phyloP scores from a whole-genome alignment of 306 rosid genomes.

The Quercus dentata region DNA sequence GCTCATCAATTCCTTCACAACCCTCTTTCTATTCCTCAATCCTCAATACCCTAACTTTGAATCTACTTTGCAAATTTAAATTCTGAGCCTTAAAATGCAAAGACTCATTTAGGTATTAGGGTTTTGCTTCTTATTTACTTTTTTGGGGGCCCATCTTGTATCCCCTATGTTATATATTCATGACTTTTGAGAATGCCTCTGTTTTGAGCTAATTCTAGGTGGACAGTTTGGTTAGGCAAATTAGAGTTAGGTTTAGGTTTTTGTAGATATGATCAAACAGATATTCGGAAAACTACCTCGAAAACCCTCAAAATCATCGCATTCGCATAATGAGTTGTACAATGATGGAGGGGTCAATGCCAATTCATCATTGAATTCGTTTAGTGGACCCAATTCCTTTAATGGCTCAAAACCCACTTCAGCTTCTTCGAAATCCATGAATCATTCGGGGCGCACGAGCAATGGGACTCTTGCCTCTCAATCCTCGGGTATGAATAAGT shows the following conservation, averaged over 20 bases:
- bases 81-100: slow-evolving; percentile 4
- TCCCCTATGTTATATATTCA: background rate
- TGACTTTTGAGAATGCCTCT: slow-evolving; percentile 14
- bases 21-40: background rate
- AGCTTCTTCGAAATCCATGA: slow-evolving; percentile 34
- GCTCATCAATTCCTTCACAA: slow-evolving; percentile 10
- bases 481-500: slow-evolving; percentile 7
- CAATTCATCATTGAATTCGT: slow-evolving; percentile 28
- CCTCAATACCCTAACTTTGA: background rate
- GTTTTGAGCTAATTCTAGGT: slow-evolving; percentile 3
- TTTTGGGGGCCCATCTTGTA: background rate
- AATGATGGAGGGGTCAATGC: slow-evolving; percentile 38
- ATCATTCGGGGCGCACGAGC: slow-evolving; percentile 23
- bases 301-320: slow-evolving; percentile 49
- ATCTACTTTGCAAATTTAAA: background rate
- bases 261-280: slow-evolving; percentile 60
- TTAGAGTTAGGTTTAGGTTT: slow-evolving; percentile 5
- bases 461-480: slow-evolving; percentile 35
- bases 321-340: slow-evolving; percentile 27
- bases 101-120: slow-evolving; percentile 11
- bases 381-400: slow-evolving; percentile 38
- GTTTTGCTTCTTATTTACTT: background rate
- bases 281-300: slow-evolving; percentile 52
- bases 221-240: slow-evolving; percentile 14
- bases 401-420: slow-evolving; percentile 37